These are phyloP conservation scores for Xylaria telfairii DNA, from an alignment of 495 filamentous ascomycete species.

Conservation along the genomic window DNA sequence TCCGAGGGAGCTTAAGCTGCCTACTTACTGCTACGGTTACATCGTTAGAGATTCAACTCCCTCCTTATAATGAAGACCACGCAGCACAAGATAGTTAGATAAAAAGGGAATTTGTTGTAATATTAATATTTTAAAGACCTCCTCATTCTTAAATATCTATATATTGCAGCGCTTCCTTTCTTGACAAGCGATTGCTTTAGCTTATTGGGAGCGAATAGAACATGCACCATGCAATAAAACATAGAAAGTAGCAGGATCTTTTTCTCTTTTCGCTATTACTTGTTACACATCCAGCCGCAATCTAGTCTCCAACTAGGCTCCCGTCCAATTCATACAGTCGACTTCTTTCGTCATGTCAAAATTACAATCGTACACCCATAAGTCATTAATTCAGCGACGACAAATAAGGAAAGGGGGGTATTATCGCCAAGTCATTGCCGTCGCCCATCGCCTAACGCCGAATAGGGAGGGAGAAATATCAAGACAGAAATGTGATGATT, in stretches of 20 bases:
- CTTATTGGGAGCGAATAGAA: neutral
- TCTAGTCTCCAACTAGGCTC: neutral
- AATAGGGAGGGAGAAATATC: neutral
- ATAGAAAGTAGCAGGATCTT: neutral
- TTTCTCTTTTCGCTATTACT: neutral
- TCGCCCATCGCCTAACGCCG: constrained; percentile 11
- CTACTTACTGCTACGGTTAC: neutral
- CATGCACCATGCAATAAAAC: too few species aligned
- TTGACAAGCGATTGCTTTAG: neutral
- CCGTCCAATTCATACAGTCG: neutral
- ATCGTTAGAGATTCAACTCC: constrained; percentile 1
- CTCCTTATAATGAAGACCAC: neutral
- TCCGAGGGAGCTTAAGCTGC: neutral
- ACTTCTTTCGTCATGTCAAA: neutral
- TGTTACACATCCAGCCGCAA: neutral
- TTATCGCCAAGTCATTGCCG: constrained; percentile 1
- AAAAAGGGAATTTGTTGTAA: neutral
- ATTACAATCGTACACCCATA: neutral
- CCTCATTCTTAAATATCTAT: neutral
- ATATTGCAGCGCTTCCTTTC: neutral
- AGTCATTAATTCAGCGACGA: neutral
- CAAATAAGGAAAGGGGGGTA: neutral
- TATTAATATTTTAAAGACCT: neutral
- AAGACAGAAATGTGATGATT: neutral
- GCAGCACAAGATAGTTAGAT: neutral